Percentiles rank a stretch among this genome's conserved stretches.
These are phyloP conservation scores for Cyclocybe cylindracea DNA, from an alignment of 768 basidiomycete genomes.

Conservation along the genomic window DNA sequence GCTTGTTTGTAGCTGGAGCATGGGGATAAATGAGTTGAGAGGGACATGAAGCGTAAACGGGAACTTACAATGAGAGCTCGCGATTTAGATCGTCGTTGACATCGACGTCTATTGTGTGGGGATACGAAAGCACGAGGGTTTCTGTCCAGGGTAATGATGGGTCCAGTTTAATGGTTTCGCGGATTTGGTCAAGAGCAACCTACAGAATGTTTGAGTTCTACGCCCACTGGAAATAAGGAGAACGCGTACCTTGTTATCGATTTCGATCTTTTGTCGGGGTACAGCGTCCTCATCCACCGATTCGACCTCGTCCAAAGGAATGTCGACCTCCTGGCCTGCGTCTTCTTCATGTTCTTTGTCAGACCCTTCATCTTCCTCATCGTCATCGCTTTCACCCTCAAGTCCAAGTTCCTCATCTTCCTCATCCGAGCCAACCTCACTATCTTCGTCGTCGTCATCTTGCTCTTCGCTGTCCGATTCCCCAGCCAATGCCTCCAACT, in stretches of 20 bases:
- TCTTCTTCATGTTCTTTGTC: conserved; percentile 35
- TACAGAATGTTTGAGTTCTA: conserved; percentile 25
- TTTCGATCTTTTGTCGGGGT: conserved; percentile 73
- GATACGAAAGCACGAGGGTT: conserved; percentile 71
- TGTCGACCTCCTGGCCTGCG: conserved; percentile 31
- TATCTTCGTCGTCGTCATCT: conserved; percentile 29
- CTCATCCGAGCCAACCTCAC: conserved; percentile 24
- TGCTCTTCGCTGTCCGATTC: conserved; percentile 23
- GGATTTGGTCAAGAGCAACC: conserved; percentile 83
- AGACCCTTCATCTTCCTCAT: conserved; percentile 25
- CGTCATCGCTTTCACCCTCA: conserved; percentile 38
- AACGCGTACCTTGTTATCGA: conserved; percentile 73
- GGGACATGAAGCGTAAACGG: neutral
- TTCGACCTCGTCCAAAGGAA: conserved; percentile 71
- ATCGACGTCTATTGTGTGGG: conserved; percentile 72
- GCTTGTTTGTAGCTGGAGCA: conserved; percentile 90
- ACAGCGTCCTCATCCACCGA: conserved; percentile 71
- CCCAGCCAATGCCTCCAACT: conserved; percentile 45
- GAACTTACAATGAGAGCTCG: conserved; percentile 90
- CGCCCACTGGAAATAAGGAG: neutral
- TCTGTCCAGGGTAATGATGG: conserved; percentile 83
- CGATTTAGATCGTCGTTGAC: conserved; percentile 90
- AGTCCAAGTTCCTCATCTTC: conserved; percentile 16
- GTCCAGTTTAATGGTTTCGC: conserved; percentile 75
- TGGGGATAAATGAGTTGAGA: neutral